Evolutionary conservation across 108 stramenopile species (phyloP), one percentile per base, ranked within the genome.

Genomic region (Licmophora abbreviata): DNA sequence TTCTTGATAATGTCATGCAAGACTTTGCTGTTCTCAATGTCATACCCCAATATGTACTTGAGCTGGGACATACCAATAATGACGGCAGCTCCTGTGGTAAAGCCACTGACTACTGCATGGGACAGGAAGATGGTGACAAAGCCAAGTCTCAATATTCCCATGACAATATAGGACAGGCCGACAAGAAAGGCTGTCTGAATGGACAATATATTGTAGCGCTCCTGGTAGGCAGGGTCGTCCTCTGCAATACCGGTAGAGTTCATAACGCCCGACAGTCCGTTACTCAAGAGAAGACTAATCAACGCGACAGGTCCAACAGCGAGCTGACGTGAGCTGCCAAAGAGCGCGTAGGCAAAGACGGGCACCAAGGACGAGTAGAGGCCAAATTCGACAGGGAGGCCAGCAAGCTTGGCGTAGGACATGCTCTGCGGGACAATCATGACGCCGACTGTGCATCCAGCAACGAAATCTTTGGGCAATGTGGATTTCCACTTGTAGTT

Each of bases 361-460:
- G 95, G 89, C 25, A 94, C 44, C 26, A 92, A 42, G 7, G 80
- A 59, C 0, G 83, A 67, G 73, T 94, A 94, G 31, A 96, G 61
- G 20, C 95, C 95, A 65, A 83, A 92, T 34, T 85, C 70, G 1
- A 85, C 75, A 3, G 86, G 85, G 14, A 96, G 48, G 15, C 81
- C 77, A 29, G 95, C 95, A 9, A 96, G 45, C 41, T 80, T 69
- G 33, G 92, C 91, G 70, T 96, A 94, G 31, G 69, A 64, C 83
- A 95, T 85, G 28, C 73, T 72, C 68, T 92, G 87, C 6, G 89
- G 91, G 25, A 95, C 75, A 25, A 84, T 67, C 86, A 95, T 88
- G 53, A 93, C 74, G 29, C 84, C 87, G 3, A 93, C 83, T 0
- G 81, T 81, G 4, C 69, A 18, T 0, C 88, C 88, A 1, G 83